Evolutionary conservation across 768 basidiomycete genomes (phyloP).

Genomic region (Sporobolomyces roseus): DNA sequence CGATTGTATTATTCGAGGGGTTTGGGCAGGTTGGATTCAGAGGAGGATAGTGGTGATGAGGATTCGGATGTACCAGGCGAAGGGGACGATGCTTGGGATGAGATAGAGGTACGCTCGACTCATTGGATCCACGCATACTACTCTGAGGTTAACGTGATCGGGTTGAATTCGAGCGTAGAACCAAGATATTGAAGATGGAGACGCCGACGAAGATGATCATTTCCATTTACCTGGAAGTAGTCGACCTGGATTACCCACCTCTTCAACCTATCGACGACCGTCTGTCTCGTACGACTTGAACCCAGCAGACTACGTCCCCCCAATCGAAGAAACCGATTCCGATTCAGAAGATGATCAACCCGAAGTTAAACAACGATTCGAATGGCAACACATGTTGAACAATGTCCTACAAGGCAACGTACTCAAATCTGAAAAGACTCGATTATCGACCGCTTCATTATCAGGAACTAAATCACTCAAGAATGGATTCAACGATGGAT

Average conservation of each 20-base stretch:
- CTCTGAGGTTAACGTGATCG: background rate
- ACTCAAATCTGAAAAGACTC: conserved; percentile 86
- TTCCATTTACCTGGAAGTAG: conserved; percentile 4
- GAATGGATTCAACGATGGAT: conserved; percentile 33
- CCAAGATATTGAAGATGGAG: conserved; percentile 22
- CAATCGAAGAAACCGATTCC: conserved; percentile 1
- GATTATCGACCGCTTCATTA: conserved; percentile 67
- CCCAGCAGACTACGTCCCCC: conserved; percentile 17
- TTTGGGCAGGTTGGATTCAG: conserved; percentile 58
- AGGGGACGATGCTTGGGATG: conserved; percentile 24
- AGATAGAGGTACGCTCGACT: conserved; percentile 24
- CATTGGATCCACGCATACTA: background rate
- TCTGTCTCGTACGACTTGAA: conserved; percentile 35
- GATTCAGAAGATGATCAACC: conserved; percentile 24
- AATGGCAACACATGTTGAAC: conserved; percentile 93
- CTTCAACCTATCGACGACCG: conserved; percentile 28
- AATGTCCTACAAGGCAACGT: conserved; percentile 93
- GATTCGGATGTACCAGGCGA: conserved; percentile 30
- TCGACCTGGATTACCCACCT: background rate
- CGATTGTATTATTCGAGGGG: conserved; percentile 74
- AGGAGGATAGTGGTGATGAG: conserved; percentile 35
- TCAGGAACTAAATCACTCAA: conserved; percentile 66
- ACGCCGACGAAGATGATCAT: conserved; percentile 10
- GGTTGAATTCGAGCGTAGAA: background rate
- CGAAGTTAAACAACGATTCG: conserved; percentile 61